Evolutionary conservation across 257 asterid species (phyloP).

Genomic region (Nicotiana tomentosiformis): DNA sequence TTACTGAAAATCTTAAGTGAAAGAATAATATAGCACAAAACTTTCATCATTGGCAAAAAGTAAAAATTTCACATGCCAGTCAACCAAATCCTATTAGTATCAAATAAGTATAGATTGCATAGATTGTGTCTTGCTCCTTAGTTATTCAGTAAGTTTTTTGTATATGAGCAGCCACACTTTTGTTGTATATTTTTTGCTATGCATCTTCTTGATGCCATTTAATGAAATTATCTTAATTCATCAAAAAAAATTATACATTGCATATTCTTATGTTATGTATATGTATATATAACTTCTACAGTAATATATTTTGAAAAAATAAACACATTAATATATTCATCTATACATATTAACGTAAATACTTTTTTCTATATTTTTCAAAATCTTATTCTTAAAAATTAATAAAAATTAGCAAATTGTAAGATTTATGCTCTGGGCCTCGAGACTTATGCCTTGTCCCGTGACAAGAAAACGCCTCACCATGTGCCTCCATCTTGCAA

Average conservation of each 20-base stretch:
- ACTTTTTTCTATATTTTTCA: neutral
- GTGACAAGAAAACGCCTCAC: neutral
- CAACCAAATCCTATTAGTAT: neutral
- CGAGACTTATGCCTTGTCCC: neutral
- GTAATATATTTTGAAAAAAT: neutral
- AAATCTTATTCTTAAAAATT: neutral
- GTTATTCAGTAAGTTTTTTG: no score
- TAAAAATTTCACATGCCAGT: neutral
- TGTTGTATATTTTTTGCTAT: no score
- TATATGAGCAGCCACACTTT: no score
- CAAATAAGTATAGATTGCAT: neutral
- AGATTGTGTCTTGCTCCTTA: no score
- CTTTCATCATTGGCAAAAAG: neutral
- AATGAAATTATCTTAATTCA: no score
- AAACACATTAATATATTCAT: neutral
- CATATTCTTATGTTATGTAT: neutral
- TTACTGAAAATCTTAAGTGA: neutral
- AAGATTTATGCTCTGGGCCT: neutral
- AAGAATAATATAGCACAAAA: neutral
- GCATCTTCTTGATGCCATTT: no score
- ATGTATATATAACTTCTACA: neutral
- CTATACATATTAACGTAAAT: neutral
- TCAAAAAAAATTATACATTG: no score
- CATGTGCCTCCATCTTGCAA: neutral
- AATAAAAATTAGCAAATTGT: neutral